Percentiles rank a stretch among this genome's conserved stretches.
Evolutionary conservation across 192 early-diverging fungal genomes (phyloP).

Genomic region (Nowakowskiella sp.): DNA sequence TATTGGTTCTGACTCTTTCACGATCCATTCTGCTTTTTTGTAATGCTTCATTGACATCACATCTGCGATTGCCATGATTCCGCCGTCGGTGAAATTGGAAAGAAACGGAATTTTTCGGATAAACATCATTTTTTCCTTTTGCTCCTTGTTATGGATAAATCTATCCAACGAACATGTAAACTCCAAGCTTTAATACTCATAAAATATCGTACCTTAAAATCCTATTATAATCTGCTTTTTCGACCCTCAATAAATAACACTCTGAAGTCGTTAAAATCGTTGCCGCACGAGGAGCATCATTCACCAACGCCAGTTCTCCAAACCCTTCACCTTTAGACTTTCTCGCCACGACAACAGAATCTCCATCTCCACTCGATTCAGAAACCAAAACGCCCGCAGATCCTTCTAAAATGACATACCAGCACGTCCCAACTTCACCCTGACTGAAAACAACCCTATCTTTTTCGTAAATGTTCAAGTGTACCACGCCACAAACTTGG

Average conservation of each 20-base stretch:
- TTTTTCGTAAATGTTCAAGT: slow-evolving; percentile 19
- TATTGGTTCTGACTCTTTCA: too few species aligned
- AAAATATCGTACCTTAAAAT: slow-evolving; percentile 17
- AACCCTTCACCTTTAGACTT: slow-evolving; percentile 27
- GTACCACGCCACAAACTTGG: slow-evolving; percentile 29
- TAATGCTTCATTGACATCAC: slow-evolving; percentile 15
- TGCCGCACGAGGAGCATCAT: slow-evolving; percentile 30
- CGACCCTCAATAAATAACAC: slow-evolving; percentile 31
- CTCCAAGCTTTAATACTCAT: neutral
- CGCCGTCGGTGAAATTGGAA: slow-evolving; percentile 7
- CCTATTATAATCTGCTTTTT: slow-evolving; percentile 34
- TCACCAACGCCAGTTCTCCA: slow-evolving; percentile 36
- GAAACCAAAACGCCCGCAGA: slow-evolving; percentile 23
- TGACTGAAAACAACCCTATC: slow-evolving; percentile 31
- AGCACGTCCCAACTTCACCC: slow-evolving; percentile 33
- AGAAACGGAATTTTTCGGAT: slow-evolving; percentile 28
- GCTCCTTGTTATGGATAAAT: slow-evolving; percentile 34
- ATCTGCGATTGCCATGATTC: slow-evolving; percentile 16
- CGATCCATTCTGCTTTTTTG: too few species aligned
- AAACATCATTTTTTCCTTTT: slow-evolving; percentile 25
- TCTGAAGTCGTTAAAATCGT: slow-evolving; percentile 28
- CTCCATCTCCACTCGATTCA: slow-evolving; percentile 17
- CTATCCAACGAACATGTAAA: slow-evolving; percentile 1
- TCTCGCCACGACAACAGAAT: slow-evolving; percentile 18
- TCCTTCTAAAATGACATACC: slow-evolving; percentile 39